Base-by-base conservation (phyloP, 1,139 yeast species). In the Nakaseomyces delphensis region DNA sequence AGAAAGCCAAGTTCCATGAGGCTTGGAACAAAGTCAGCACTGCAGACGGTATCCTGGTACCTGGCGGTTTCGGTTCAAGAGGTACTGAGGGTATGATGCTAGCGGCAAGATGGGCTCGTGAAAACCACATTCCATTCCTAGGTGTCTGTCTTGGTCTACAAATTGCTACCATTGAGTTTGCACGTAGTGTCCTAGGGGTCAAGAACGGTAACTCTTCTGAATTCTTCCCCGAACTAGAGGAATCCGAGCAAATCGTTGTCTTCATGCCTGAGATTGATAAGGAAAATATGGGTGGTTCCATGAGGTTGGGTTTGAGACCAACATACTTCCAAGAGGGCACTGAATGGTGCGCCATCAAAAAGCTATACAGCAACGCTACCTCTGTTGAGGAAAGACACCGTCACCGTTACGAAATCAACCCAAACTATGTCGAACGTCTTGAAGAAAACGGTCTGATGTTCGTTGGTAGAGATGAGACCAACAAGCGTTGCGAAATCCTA, bases 191-290 rank as follows among this genome's bases (percentile, higher is more conserved):
- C 30, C 67, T 89, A 50, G 91, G 89, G 39, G 64, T 76, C 51
- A 62, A 71, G 48, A 73, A 72, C 44, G 83, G 95, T 41, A 82
- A 85, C 43, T 86, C 96, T 23, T 78, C 82, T 68, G 99, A 93
- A 68, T 84, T 89, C 57, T 79, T 77, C 55, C 79, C 83, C 37
- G 59, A 57, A 15, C 46, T 58, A 23, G 66, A 71, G 28, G 86
- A 83, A 52, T 78, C 71, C 7, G 72, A 74, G 36, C 86, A 93
- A 35, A 79, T 89, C 40, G 94, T 93, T 49, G 87, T 93, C 41
- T 91, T 85, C 71, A 93, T 93, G 98, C 98, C 99, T 39, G 98
- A 93, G 66, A 89, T 91, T 49, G 95, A 87, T 67, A 93, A 87
- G 70, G 79, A 84, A 52, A 87, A 86, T 63, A 76, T 93, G 70